These are phyloP conservation scores for Huntiella omanensis DNA, from an alignment of 2,329 filamentous ascomycete species.

Conservation along the genomic window DNA sequence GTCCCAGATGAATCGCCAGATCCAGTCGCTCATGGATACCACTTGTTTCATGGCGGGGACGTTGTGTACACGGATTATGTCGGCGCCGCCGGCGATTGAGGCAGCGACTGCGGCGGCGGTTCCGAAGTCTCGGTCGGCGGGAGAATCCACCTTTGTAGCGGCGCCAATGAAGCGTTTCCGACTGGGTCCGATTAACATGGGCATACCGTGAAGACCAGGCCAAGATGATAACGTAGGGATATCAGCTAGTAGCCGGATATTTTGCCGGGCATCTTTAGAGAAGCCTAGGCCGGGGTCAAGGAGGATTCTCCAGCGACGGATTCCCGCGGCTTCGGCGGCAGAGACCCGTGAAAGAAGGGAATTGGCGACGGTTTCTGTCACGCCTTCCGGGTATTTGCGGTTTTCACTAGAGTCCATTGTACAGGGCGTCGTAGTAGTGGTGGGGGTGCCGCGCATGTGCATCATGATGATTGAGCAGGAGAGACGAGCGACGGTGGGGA, in stretches of 20 bases:
- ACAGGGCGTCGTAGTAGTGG: conserved; percentile 33
- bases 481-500: conserved; percentile 56
- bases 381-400: conserved; percentile 47
- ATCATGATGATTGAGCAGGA: conserved; percentile 68
- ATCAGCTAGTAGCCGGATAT: conserved; percentile 56
- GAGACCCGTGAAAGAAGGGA: conserved; percentile 54
- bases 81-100: conserved; percentile 69
- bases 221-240: conserved; percentile 45
- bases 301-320: conserved; percentile 84
- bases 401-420: conserved; percentile 45
- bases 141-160: conserved; percentile 55
- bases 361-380: conserved; percentile 43
- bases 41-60: conserved; percentile 72
- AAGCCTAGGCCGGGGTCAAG: conserved; percentile 91
- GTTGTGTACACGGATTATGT: conserved; percentile 87
- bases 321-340: conserved; percentile 60
- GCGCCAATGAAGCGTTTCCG: conserved; percentile 77
- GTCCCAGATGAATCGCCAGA: conserved; percentile 39
- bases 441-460: conserved; percentile 62
- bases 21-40: conserved; percentile 77
- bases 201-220: conserved; percentile 48
- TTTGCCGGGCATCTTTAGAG: conserved; percentile 66
- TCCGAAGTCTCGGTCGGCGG: conserved; percentile 58
- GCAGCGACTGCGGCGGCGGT: conserved; percentile 79
- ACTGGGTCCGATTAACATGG: conserved; percentile 80